These are phyloP conservation scores for Pseudogymnoascus sp. DNA, from an alignment of 2,329 filamentous ascomycete genomes.

Conservation along the genomic window DNA sequence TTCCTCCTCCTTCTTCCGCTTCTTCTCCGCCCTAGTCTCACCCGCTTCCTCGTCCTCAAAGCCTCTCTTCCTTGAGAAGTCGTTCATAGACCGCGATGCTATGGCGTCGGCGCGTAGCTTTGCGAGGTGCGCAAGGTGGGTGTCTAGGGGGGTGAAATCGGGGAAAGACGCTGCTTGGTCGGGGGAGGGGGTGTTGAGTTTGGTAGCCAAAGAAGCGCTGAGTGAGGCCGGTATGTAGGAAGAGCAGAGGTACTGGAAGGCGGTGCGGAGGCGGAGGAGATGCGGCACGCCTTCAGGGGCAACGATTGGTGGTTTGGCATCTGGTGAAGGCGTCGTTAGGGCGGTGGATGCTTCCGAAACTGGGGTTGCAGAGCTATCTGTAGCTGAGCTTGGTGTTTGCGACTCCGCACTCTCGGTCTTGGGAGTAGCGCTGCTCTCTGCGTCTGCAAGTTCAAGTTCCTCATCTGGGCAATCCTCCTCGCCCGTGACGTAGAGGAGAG, in stretches of 20 bases:
- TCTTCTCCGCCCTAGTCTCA: slow-evolving; percentile 65
- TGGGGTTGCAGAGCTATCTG: slow-evolving; percentile 31
- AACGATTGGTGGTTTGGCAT: slow-evolving; percentile 17
- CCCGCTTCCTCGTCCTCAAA: slow-evolving; percentile 56
- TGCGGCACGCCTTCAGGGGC: slow-evolving; percentile 33
- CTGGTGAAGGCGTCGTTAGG: slow-evolving; percentile 31
- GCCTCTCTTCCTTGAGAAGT: slow-evolving; percentile 64
- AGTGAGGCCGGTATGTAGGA: slow-evolving; percentile 40
- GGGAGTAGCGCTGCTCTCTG: slow-evolving; percentile 26
- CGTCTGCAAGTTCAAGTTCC: slow-evolving; percentile 19
- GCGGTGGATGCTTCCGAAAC: slow-evolving; percentile 35
- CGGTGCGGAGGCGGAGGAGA: slow-evolving; percentile 42
- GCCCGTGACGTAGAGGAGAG: slow-evolving; percentile 62
- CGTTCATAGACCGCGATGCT: slow-evolving; percentile 58
- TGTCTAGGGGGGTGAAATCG: slow-evolving; percentile 65
- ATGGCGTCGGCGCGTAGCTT: slow-evolving; percentile 65
- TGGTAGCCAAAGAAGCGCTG: slow-evolving; percentile 31
- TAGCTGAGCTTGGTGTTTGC: slow-evolving; percentile 22
- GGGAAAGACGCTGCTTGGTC: slow-evolving; percentile 32
- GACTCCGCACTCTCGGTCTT: slow-evolving; percentile 29
- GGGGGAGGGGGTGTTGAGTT: slow-evolving; percentile 23
- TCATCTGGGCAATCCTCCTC: slow-evolving; percentile 38
- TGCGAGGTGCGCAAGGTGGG: slow-evolving; percentile 61
- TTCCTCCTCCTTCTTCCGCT: slow-evolving; percentile 78
- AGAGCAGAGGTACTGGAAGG: slow-evolving; percentile 42